Evolutionary conservation across 768 basidiomycete genomes (phyloP), one percentile per base, ranked within the genome.

Genomic region (Xerocomus spinulosus): DNA sequence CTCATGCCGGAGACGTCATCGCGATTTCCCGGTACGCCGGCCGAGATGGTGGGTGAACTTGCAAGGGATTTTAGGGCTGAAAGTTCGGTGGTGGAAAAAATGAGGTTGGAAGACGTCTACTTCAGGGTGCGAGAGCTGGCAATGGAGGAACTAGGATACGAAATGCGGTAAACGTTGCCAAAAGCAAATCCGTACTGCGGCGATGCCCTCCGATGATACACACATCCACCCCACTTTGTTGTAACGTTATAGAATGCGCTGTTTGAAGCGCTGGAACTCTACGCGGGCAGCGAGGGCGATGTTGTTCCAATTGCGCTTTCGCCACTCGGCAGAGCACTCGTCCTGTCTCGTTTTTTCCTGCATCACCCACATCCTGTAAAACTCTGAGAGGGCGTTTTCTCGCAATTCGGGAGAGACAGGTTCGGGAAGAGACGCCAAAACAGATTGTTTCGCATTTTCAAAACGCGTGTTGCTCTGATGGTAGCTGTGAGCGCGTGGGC

Each of bases 391-490:
- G 0, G 83, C 82, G n/a, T 69, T 67, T 62, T 92, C 87, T 57
- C 75, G 82, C 58, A 79, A 78, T 35, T 79, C 70, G 0, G 72
- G 41, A 1, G 79, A 70, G 8, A 78, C 69, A 3, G 72, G 65
- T 9, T 71, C 60, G 0, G 83, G 82, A 23, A 87, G 73, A 44
- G 79, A 73, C 9, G 71, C 60, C 12, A 89, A 71, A 18, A 81
- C 70, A 9, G 78, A 73, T 20, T 74, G 66, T 66, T 84, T 87
- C 28, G 80, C 87, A 9, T 76, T 72, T 60, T 87, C 81, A 61
- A 90, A 92, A n/a, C 89, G 82, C 9, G 75, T 72, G 61, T 92
- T 92, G 62, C 79, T 87, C 90, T 92, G 57, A 28, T 29, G 41
- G 39, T 34, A 13, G 7, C 23, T 52, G 46, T 52, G 39, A 56